Base-by-base conservation (phyloP, 805 yeast species). In the Candida oleophila region DNA sequence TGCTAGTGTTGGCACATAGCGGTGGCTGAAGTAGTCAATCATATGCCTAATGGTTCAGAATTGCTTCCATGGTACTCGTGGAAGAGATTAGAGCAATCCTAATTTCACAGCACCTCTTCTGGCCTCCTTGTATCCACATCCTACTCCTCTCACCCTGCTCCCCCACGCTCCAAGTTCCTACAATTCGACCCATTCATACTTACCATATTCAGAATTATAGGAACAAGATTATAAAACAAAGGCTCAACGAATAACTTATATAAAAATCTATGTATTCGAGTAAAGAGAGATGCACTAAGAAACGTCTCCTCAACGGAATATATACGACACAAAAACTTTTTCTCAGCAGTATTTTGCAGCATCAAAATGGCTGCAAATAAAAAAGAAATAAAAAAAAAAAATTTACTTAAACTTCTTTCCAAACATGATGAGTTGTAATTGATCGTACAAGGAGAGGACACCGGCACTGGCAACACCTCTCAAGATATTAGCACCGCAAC, bases 381-480 rank as follows among this genome's bases (percentile, higher is more conserved):
- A 33, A 19, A 25, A 21, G 8, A 32, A 33, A 21, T 30, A 20
- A 25, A 25, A 38, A 19, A 16, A 20, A 21, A 37, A 20, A 7
- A 22, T 16, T 21, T 41, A 41, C 12, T 41, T 32, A 22, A 57
- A 56, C 57, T 57, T 57, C 61, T 57, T 57, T 44, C 61, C 61
- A 52, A 57, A 57, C 45, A 56, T 14, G 54, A 57, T 55, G 44
- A 56, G 55, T 42, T 57, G 61, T 57, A 57, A 56, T 48, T 57
- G 60, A 57, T 57, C 61, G 56, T 57, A 57, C 61, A 57, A 41
- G 54, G 61, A 57, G 51, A 57, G 56, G 42, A 57, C 61, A 57
- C 61, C 61, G 44, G 61, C 61, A 52, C 61, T 59, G 50, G 61
- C 61, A 50, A 57, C 61, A 55, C 60, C 60, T 56, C 61, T 55